Percentiles rank a stretch among this genome's conserved stretches.
Conservation (phyloP, 2,329 filamentous ascomycete species). For the Sporothrix schenckii region DNA sequence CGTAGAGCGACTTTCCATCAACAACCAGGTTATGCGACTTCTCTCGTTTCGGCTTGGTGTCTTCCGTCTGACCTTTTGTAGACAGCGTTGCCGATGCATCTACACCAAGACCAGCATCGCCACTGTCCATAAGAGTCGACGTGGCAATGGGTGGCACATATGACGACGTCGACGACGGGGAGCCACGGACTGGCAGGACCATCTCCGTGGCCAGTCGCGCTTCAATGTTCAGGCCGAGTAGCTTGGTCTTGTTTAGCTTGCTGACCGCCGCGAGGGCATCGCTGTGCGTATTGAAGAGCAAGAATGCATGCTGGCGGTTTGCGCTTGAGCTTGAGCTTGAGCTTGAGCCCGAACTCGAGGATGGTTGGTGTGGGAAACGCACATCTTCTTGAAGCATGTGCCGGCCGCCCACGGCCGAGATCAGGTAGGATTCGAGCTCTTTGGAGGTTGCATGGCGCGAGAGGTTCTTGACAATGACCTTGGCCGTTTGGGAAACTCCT, state of each 20-base stretch:
- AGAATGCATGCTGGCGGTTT: conserved; percentile 28
- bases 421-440: conserved; percentile 28
- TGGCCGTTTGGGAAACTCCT: conserved; percentile 18
- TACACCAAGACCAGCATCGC: neutral
- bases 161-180: neutral
- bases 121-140: neutral
- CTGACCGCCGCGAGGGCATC: conserved; percentile 26
- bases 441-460: conserved; percentile 29
- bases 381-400: conserved; percentile 31
- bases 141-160: neutral
- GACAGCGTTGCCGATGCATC: neutral
- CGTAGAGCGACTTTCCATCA: conserved; percentile 29
- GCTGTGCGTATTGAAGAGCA: conserved; percentile 29
- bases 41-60: neutral
- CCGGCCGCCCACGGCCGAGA: conserved; percentile 20
- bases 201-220: conserved; percentile 31
- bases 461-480: conserved; percentile 33
- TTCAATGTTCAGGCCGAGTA: conserved; percentile 25
- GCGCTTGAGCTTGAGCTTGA: too few species aligned
- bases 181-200: conserved; percentile 4
- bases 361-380: conserved; percentile 26
- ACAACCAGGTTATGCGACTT: conserved; percentile 32
- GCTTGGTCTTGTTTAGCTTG: conserved; percentile 12
- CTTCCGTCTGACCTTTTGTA: neutral
- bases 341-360: neutral